Conservation (phyloP, 805 yeast species). For the Candida sakaeoensis region DNA sequence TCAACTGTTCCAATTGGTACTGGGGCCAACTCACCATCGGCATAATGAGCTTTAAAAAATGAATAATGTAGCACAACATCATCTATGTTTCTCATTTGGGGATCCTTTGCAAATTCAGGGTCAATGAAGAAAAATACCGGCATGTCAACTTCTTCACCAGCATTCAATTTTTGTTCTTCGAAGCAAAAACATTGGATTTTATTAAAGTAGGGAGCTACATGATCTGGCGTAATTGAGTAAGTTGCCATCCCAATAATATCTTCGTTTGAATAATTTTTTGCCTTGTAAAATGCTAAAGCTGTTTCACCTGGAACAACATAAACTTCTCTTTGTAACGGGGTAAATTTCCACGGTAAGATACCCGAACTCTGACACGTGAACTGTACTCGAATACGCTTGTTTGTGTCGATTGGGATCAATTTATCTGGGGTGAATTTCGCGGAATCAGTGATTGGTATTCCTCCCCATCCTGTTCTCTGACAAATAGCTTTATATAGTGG, state of each 20-base stretch:
- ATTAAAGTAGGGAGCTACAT: constrained; percentile 93
- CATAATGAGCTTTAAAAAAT: constrained; percentile 65
- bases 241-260: constrained; percentile 99
- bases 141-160: constrained; percentile 99
- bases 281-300: constrained; percentile 92
- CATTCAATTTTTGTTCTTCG: constrained; percentile 89
- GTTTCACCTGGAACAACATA: constrained; percentile 95
- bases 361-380: constrained; percentile 92
- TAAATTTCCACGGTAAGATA: constrained; percentile 89
- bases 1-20: constrained; percentile 25
- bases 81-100: constrained; percentile 84
- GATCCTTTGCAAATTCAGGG: constrained; percentile 92
- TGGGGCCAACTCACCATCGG: constrained; percentile 40
- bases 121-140: constrained; percentile 96
- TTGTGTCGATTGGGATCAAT: constrained; percentile 81
- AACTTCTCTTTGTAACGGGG: constrained; percentile 92
- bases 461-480: constrained; percentile 94
- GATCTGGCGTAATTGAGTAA: constrained; percentile 93
- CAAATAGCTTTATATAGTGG: constrained; percentile 90
- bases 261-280: constrained; percentile 77
- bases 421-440: constrained; percentile 81
- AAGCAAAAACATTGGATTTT: constrained; percentile 98
- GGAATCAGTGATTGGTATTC: constrained; percentile 86
- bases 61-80: constrained; percentile 91
- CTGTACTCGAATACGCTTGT: constrained; percentile 73